These are phyloP conservation scores for Claviceps sp. DNA, from an alignment of 2,329 filamentous ascomycete species.

Conservation along the genomic window DNA sequence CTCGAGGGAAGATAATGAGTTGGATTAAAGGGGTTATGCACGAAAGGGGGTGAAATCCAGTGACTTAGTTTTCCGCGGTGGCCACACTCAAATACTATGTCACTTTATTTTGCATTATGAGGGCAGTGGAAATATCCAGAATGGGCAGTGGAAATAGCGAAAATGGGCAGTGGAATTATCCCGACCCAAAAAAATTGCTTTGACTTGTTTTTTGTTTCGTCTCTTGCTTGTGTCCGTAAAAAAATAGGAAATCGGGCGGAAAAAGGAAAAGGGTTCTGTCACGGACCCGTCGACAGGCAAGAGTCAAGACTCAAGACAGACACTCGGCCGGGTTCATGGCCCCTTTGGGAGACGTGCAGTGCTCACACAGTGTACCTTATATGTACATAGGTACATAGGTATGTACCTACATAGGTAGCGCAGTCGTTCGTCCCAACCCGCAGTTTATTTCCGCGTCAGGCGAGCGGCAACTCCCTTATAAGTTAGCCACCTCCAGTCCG, in stretches of 20 bases:
- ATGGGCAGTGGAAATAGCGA: too few species aligned
- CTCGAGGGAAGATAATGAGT: too few species aligned
- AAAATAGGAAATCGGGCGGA: neutral
- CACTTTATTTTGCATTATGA: too few species aligned
- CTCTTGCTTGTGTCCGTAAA: neutral
- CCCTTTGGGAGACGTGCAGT: too few species aligned
- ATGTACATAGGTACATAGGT: neutral
- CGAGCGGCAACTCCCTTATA: too few species aligned
- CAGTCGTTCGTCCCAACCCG: neutral
- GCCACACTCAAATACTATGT: too few species aligned
- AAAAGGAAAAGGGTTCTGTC: neutral
- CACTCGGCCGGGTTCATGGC: neutral
- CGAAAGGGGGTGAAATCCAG: too few species aligned
- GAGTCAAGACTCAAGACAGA: neutral
- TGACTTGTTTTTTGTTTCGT: too few species aligned
- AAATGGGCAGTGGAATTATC: too few species aligned
- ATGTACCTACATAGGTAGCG: neutral
- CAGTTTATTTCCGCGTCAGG: neutral
- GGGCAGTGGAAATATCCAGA: too few species aligned
- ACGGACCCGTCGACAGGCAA: neutral
- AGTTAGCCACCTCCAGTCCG: neutral
- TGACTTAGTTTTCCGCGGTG: too few species aligned
- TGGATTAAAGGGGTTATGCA: too few species aligned
- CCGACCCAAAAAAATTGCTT: neutral
- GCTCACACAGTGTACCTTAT: neutral